These are phyloP conservation scores for Coemansia sp. DNA, from an alignment of 192 early-diverging fungal genomes.

Conservation along the genomic window DNA sequence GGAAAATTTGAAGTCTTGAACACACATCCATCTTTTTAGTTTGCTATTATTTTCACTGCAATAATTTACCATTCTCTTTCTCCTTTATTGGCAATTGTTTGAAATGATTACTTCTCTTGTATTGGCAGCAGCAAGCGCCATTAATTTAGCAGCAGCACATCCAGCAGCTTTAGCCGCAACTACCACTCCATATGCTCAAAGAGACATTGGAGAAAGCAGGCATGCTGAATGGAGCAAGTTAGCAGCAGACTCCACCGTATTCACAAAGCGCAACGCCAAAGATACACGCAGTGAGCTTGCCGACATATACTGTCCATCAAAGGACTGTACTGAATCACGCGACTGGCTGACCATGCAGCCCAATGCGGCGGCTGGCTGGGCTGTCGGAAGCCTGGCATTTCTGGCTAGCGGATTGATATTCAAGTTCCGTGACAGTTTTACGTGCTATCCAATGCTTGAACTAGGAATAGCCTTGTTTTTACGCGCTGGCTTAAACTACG, in stretches of 20 bases:
- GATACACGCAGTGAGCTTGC: not conserved
- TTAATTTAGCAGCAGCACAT: not conserved
- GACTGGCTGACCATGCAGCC: slow-evolving; percentile 33
- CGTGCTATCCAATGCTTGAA: slow-evolving; percentile 8
- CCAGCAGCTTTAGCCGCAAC: not conserved
- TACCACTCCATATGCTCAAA: not conserved
- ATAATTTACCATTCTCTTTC: no score
- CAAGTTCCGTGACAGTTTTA: slow-evolving; percentile 1
- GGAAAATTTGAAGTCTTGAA: no score
- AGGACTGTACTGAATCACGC: slow-evolving; percentile 14
- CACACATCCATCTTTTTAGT: no score
- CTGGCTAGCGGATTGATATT: slow-evolving; percentile 1
- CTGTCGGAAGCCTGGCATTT: slow-evolving; percentile 15
- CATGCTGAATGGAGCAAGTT: no score
- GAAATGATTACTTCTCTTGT: not conserved
- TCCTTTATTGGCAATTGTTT: not conserved
- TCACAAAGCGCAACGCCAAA: not conserved
- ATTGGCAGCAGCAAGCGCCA: not conserved
- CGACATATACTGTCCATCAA: slow-evolving; percentile 18
- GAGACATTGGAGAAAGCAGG: no score
- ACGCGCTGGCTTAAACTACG: slow-evolving; percentile 21
- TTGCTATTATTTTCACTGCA: no score
- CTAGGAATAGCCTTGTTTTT: slow-evolving; percentile 24
- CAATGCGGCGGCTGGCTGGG: slow-evolving; percentile 17
- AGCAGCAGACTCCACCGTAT: not conserved